phyloP scores from a whole-genome alignment of 768 basidiomycete species.

The Dioszegia hungarica region DNA sequence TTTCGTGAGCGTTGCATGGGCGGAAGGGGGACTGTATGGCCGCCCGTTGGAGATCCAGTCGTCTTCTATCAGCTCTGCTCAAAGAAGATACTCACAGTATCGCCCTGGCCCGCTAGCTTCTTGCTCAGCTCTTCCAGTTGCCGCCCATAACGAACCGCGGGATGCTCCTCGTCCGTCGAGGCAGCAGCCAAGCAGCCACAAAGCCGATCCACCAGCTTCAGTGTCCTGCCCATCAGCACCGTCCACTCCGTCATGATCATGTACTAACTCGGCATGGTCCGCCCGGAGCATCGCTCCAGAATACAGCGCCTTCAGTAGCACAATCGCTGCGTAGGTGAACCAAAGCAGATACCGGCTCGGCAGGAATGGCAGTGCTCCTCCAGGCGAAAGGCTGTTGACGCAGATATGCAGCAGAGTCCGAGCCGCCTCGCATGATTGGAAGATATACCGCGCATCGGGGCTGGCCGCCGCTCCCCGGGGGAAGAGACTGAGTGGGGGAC shows the following conservation, averaged over 20 bases:
- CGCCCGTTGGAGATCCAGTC: conserved; percentile 25
- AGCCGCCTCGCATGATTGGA: conserved; percentile 44
- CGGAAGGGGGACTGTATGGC: conserved; percentile 19
- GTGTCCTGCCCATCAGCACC: conserved; percentile 9
- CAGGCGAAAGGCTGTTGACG: conserved; percentile 38
- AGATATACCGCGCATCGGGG: conserved; percentile 43
- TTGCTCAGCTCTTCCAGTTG: conserved; percentile 30
- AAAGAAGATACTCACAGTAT: conserved; percentile 16
- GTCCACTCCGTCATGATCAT: neutral
- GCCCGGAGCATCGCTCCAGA: conserved; percentile 46
- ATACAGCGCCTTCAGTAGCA: conserved; percentile 43
- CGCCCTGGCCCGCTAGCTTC: conserved; percentile 29
- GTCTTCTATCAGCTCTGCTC: conserved; percentile 13
- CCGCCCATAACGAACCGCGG: conserved; percentile 39
- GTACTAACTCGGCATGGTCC: conserved; percentile 26
- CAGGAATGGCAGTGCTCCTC: conserved; percentile 38
- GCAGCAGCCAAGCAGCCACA: conserved; percentile 31
- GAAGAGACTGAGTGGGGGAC: conserved; percentile 34
- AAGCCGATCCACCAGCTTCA: conserved; percentile 36
- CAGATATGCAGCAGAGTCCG: conserved; percentile 40
- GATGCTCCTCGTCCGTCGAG: conserved; percentile 39
- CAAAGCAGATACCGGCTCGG: conserved; percentile 43
- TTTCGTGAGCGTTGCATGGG: too few relatives aligned
- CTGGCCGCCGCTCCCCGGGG: conserved; percentile 38
- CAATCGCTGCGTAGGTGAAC: conserved; percentile 45